Percentiles rank a stretch among this genome's conserved stretches.
Evolutionary conservation across 257 asterid genomes (phyloP).

Genomic region (Gardenia jasminoides): DNA sequence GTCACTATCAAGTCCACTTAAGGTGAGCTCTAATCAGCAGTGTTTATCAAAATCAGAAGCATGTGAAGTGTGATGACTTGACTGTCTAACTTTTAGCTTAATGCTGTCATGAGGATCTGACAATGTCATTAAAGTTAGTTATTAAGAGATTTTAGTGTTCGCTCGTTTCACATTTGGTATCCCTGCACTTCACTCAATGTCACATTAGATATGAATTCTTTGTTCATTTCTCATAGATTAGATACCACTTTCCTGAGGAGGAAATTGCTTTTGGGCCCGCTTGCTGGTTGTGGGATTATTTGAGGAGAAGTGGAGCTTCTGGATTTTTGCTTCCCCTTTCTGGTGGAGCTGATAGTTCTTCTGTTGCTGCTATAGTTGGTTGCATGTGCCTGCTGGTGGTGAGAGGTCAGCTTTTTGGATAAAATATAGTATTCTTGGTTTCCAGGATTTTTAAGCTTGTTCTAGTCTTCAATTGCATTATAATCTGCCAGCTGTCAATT

Average conservation of each 20-base stretch:
- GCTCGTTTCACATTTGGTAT: neutral
- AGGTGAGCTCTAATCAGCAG: conserved; percentile 44
- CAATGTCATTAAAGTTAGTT: neutral
- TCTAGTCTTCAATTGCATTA: neutral
- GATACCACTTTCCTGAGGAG: conserved; percentile 88
- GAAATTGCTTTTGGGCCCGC: conserved; percentile 96
- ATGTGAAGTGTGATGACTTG: neutral
- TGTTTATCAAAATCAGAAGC: neutral
- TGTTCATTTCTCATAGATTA: conserved; percentile 47
- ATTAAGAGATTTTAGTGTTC: neutral
- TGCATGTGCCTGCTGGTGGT: conserved; percentile 96
- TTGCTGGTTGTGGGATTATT: conserved; percentile 98
- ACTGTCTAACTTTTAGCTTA: neutral
- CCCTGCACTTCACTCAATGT: neutral
- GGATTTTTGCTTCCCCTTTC: conserved; percentile 98
- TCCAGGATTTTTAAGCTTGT: conserved; percentile 1
- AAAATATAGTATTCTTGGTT: conserved; percentile 1
- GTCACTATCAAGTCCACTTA: conserved; percentile 80
- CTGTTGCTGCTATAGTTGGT: conserved; percentile 97
- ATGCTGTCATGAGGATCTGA: neutral
- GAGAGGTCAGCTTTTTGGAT: conserved; percentile 53
- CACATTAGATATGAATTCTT: neutral
- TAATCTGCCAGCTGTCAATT: neutral
- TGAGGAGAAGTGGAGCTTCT: conserved; percentile 94
- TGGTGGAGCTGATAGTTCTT: conserved; percentile 95